Base-by-base conservation (phyloP, 2,329 filamentous ascomycete species). In the Alternaria arborescens region DNA sequence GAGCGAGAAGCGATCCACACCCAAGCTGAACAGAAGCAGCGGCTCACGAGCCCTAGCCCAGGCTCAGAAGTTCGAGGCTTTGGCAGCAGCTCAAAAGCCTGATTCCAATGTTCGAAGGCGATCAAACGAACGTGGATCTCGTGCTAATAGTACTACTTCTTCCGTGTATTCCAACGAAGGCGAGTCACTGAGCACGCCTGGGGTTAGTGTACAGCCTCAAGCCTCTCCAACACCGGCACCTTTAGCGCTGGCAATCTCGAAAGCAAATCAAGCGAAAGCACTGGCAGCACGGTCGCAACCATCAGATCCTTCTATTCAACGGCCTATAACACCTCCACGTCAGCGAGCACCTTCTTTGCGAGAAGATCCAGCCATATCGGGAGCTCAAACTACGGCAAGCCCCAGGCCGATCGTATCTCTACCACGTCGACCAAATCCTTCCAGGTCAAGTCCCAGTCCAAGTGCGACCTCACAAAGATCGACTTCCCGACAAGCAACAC, bases 21-120 rank as follows among this genome's bases (percentile, higher is more conserved):
- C 71, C 2, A 73, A 71, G 26, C 34, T 60, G 3, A 57, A 60
- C 12, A 60, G 73, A 43, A 72, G 61, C 46, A 74, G 71, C 28
- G 70, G 71, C 18, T 66, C 69, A 3, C 64, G 66, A 62, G 60
- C 73, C 3, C 55, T 76, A 28, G 66, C 71, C 8, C 71, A 76
- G 57, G 74, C 74, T 4, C 72, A 74, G 28, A 71, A 65, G 58
- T 76, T 76, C 42, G 74, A 76, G 50, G 64, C 70, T 8, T 59
- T 74, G 67, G 66, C 66, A 40, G 62, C 64, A 48, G 66, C 61
- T 18, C 59, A 61, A 6, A 65, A 61, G 4, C 1, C 47, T 18
- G 12, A 6, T 51, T 52, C 58, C 3, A 58, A 58, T n/a, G 5
- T 34, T 1, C 26, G 8, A 4, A 26, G 12, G 8, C 62, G 30